These are phyloP conservation scores for Colletotrichum agaves DNA, from an alignment of 2,329 filamentous ascomycete genomes.

Conservation along the genomic window DNA sequence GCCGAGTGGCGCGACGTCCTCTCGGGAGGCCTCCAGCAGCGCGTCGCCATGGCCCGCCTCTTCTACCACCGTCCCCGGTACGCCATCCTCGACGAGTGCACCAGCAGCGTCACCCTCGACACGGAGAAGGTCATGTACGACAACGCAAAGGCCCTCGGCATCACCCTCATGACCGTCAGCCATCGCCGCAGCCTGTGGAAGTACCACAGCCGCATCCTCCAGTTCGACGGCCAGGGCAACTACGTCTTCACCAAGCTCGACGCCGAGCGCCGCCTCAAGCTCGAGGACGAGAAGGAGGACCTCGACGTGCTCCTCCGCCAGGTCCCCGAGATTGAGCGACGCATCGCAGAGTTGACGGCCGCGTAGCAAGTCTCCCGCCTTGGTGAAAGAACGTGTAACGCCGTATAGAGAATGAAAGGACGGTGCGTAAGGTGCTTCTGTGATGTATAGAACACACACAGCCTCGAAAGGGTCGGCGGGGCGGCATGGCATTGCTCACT, in stretches of 20 bases:
- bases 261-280: conserved; percentile 82
- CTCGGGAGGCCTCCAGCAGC: conserved; percentile 91
- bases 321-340: conserved; percentile 87
- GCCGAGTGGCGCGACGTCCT: conserved; percentile 97
- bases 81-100: conserved; percentile 97
- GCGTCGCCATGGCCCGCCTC: conserved; percentile 93
- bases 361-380: conserved; percentile 38
- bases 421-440: too few relatives aligned
- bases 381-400: too few relatives aligned
- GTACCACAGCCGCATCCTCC: conserved; percentile 92
- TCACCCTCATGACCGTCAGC: conserved; percentile 96
- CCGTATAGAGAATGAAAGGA: too few relatives aligned
- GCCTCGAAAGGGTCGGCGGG: neutral
- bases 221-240: conserved; percentile 94
- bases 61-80: conserved; percentile 95
- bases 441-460: neutral
- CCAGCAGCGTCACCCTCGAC: conserved; percentile 92
- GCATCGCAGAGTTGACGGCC: conserved; percentile 81
- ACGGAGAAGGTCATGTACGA: conserved; percentile 98
- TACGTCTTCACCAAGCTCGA: conserved; percentile 92
- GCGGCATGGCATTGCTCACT: too few relatives aligned
- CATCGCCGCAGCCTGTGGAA: conserved; percentile 94
- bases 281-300: conserved; percentile 98
- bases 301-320: conserved; percentile 85
- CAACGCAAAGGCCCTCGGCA: conserved; percentile 88